Evolutionary conservation across 176 grass and related monocot species (phyloP).

Genomic region (Cenchrus americanus): DNA sequence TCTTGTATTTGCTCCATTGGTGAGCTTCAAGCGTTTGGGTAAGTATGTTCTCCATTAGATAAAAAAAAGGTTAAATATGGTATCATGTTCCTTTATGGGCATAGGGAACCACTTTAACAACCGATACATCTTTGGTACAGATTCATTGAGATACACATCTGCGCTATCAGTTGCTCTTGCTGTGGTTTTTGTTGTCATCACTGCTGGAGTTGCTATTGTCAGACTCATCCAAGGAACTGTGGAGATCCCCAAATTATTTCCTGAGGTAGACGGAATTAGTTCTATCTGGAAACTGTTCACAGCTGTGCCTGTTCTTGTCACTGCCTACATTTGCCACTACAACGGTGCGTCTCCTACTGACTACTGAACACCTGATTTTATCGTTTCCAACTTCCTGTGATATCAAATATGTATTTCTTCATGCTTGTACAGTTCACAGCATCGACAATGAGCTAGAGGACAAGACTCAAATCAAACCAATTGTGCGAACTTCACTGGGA

Average conservation of each 20-base stretch:
- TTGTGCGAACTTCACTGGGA: slow-evolving; percentile 72
- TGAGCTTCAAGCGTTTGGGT: slow-evolving; percentile 87
- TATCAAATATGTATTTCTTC: slow-evolving; percentile 18
- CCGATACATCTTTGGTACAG: slow-evolving; percentile 44
- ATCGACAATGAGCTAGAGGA: slow-evolving; percentile 81
- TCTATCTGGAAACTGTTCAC: slow-evolving; percentile 80
- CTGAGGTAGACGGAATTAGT: slow-evolving; percentile 58
- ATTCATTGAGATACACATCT: slow-evolving; percentile 90
- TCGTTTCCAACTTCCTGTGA: neutral
- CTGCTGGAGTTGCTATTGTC: slow-evolving; percentile 72
- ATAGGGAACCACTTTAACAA: neutral
- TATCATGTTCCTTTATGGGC: neutral
- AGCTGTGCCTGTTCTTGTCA: slow-evolving; percentile 79
- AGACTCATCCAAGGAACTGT: slow-evolving; percentile 69
- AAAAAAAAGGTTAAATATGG: neutral
- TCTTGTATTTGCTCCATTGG: slow-evolving; percentile 80
- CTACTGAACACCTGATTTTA: neutral
- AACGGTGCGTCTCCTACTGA: slow-evolving; percentile 53
- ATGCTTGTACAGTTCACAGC: slow-evolving; percentile 65
- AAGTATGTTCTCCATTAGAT: slow-evolving; percentile 28
- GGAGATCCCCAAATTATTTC: slow-evolving; percentile 71
- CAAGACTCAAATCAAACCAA: slow-evolving; percentile 62
- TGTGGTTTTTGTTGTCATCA: slow-evolving; percentile 80
- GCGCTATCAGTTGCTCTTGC: slow-evolving; percentile 86
- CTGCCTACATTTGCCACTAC: slow-evolving; percentile 85